Percentiles rank a stretch among this genome's conserved stretches.
These are phyloP conservation scores for Sporothrix luriei DNA, from an alignment of 2,329 filamentous ascomycete species.

Conservation along the genomic window DNA sequence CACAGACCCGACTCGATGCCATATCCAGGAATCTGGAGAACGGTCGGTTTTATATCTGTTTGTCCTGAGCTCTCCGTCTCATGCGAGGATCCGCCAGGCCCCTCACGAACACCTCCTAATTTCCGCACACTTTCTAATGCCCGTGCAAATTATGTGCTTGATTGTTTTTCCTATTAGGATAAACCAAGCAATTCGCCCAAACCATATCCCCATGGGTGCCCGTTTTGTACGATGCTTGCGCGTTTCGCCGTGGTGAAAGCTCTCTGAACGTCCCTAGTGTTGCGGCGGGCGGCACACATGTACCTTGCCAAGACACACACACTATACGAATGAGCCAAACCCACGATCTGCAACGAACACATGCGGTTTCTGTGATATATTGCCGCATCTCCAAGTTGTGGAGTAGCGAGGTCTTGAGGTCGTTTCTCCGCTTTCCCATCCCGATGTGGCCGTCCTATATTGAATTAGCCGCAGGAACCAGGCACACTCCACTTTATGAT, in stretches of 20 bases:
- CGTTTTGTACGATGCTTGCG: neutral
- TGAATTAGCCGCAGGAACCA: slow-evolving; percentile 5
- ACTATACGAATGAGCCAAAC: neutral
- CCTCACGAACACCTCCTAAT: neutral
- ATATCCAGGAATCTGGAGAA: neutral
- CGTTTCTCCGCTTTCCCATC: neutral
- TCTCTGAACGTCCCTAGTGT: neutral
- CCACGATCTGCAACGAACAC: neutral
- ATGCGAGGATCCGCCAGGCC: neutral
- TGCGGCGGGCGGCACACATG: neutral
- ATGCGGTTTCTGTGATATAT: neutral
- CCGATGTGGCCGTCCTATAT: slow-evolving; percentile 6
- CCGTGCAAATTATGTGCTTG: neutral
- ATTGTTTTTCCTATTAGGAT: neutral
- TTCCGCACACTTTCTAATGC: neutral
- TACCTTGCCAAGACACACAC: neutral
- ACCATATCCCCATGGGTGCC: slow-evolving; percentile 1
- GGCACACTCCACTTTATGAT: neutral
- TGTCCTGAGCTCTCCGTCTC: neutral
- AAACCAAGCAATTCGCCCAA: neutral
- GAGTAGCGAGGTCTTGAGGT: neutral
- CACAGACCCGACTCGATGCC: neutral
- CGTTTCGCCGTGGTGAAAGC: neutral
- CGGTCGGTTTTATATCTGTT: neutral
- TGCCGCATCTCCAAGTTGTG: neutral